A percentile compares a stretch with the other conserved stretches of the same genome.
These are phyloP conservation scores for Fagopyrum esculentum DNA, from an alignment of 148 eudicot species.

Conservation along the genomic window DNA sequence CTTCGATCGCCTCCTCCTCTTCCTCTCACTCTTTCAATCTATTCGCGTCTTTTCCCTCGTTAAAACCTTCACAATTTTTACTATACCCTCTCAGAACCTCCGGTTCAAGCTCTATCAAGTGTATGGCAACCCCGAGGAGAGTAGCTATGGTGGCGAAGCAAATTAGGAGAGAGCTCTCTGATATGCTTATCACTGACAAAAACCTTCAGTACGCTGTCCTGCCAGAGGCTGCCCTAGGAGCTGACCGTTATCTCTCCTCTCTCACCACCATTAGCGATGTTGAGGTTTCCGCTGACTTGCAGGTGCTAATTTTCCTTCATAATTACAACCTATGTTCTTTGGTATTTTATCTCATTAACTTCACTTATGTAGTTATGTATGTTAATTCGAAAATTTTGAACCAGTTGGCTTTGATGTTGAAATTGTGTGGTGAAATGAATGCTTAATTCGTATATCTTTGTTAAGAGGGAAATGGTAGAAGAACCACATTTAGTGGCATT, in stretches of 20 bases:
- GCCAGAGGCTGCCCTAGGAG: conserved; percentile 93
- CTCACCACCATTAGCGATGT: conserved; percentile 89
- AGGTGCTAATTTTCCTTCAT: conserved; percentile 29
- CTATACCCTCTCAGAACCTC: neutral
- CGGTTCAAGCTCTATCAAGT: conserved; percentile 15
- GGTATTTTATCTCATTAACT: neutral
- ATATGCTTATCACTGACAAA: conserved; percentile 75
- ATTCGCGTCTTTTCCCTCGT: conserved; percentile 6
- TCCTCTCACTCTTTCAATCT: conserved; percentile 5
- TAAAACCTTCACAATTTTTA: neutral
- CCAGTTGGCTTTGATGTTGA: neutral
- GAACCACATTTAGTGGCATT: neutral
- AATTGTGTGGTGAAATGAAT: neutral
- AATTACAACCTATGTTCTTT: neutral
- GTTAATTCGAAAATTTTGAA: neutral
- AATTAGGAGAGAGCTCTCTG: conserved; percentile 76
- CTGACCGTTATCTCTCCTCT: conserved; percentile 83
- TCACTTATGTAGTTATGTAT: neutral
- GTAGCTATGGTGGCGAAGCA: conserved; percentile 91
- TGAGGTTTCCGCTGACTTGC: conserved; percentile 79
- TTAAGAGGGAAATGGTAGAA: neutral
- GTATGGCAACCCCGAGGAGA: conserved; percentile 91
- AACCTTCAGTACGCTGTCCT: conserved; percentile 69
- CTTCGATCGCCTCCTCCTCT: conserved; percentile 12
- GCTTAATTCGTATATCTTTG: neutral